A percentile compares a stretch with the other conserved stretches of the same genome.
Evolutionary conservation across 1,284 basidiomycete genomes (phyloP).

Genomic region (Dichomitus squalens): DNA sequence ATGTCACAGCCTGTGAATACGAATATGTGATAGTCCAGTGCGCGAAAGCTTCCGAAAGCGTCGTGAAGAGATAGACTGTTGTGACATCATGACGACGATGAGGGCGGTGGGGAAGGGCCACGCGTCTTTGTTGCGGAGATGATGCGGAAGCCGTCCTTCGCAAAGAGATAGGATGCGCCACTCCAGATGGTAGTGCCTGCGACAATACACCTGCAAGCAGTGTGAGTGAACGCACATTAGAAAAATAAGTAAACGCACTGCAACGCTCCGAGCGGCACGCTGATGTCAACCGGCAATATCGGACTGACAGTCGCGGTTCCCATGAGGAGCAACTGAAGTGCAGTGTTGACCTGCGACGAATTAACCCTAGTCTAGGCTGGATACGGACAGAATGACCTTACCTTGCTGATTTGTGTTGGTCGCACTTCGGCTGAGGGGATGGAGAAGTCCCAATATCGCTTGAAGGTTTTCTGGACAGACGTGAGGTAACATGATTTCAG

Average conservation of each 20-base stretch:
- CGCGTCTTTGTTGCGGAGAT: constrained; percentile 19
- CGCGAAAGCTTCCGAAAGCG: not conserved
- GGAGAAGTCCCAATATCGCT: constrained; percentile 93
- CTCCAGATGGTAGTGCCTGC: constrained; percentile 92
- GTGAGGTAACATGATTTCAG: constrained; percentile 10
- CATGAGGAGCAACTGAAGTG: constrained; percentile 90
- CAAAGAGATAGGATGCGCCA: constrained; percentile 85
- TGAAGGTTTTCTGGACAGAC: constrained; percentile 77
- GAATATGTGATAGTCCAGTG: not conserved
- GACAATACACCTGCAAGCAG: constrained; percentile 69
- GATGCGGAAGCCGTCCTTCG: constrained; percentile 33
- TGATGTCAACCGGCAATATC: constrained; percentile 67
- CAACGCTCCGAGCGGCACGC: constrained; percentile 55
- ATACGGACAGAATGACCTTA: constrained; percentile 33
- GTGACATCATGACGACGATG: not conserved
- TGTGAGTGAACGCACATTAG: not conserved
- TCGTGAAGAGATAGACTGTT: not conserved
- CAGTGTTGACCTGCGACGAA: constrained; percentile 79
- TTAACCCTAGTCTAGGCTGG: not conserved
- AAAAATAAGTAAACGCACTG: constrained; percentile 51
- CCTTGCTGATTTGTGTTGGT: constrained; percentile 91
- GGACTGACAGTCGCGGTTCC: constrained; percentile 86
- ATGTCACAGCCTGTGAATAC: constrained; percentile 1
- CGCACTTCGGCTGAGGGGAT: constrained; percentile 93
- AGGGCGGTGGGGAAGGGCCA: constrained; percentile 16